Evolutionary conservation across 495 filamentous ascomycete genomes (phyloP).

Genomic region (Immersiella caudata): DNA sequence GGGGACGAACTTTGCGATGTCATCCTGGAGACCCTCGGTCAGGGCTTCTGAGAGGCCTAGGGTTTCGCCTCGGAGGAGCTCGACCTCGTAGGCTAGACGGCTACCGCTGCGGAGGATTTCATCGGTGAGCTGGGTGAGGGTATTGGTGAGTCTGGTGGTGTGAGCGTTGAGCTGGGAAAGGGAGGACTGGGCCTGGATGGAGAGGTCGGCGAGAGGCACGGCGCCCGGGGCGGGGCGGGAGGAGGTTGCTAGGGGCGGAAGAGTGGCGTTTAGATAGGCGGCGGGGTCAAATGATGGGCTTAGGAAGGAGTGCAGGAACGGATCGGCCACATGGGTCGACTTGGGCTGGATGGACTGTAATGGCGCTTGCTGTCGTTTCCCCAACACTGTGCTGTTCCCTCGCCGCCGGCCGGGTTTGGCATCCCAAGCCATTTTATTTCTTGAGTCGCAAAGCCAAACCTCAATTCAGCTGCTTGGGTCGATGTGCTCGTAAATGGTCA

Average conservation of each 20-base stretch:
- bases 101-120: conserved; percentile 88
- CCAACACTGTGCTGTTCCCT: conserved; percentile 36
- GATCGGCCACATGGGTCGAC: conserved; percentile 62
- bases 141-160: conserved; percentile 78
- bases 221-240: conserved; percentile 41
- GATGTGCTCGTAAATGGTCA: background rate
- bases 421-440: conserved; percentile 34
- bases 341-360: conserved; percentile 42
- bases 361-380: conserved; percentile 28
- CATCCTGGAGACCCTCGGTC: conserved; percentile 66
- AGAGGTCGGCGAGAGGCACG: conserved; percentile 74
- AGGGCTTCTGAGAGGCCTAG: conserved; percentile 75
- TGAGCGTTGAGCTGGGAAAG: conserved; percentile 87
- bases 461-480: background rate
- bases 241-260: conserved; percentile 58
- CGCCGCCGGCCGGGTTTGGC: conserved; percentile 33
- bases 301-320: conserved; percentile 67
- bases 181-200: conserved; percentile 77
- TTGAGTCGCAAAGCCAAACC: background rate
- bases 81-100: conserved; percentile 91
- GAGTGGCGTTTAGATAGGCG: conserved; percentile 75
- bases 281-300: conserved; percentile 74
- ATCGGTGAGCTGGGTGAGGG: conserved; percentile 85
- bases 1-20: conserved; percentile 71
- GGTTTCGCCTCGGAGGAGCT: conserved; percentile 86